phyloP scores from a whole-genome alignment of 164 flowering plant genomes.

The Houttuynia cordata region DNA sequence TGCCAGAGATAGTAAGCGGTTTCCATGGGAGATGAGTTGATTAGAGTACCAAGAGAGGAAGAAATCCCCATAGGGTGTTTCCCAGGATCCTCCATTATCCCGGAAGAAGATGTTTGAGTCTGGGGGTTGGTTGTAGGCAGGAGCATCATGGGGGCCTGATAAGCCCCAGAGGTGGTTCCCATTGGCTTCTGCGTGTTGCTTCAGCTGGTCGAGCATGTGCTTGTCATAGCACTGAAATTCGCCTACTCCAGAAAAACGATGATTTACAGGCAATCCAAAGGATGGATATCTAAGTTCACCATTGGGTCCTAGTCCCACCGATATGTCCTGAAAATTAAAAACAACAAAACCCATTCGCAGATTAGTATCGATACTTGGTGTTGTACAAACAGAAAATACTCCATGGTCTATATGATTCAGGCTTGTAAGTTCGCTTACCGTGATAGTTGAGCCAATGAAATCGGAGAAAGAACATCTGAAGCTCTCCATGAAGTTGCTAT shows the following conservation, averaged over 20 bases:
- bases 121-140: slow-evolving; percentile 46
- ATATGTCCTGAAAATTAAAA: slow-evolving; percentile 44
- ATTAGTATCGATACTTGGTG: not conserved
- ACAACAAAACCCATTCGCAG: not conserved
- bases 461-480: slow-evolving; percentile 54
- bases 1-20: slow-evolving; percentile 59
- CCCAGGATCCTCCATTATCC: slow-evolving; percentile 87
- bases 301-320: slow-evolving; percentile 84
- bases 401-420: not conserved
- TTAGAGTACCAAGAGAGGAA: slow-evolving; percentile 90
- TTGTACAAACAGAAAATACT: not conserved
- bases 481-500: slow-evolving; percentile 52
- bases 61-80: slow-evolving; percentile 71
- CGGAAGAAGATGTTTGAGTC: slow-evolving; percentile 38
- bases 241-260: slow-evolving; percentile 40
- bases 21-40: slow-evolving; percentile 57
- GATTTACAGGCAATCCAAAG: slow-evolving; percentile 9
- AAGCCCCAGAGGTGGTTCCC: slow-evolving; percentile 80
- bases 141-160: slow-evolving; percentile 84
- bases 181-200: slow-evolving; percentile 41
- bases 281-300: slow-evolving; percentile 95
- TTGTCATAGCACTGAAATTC: slow-evolving; percentile 89
- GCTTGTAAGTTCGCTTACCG: slow-evolving; percentile 28
- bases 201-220: slow-evolving; percentile 58
- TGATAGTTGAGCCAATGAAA: slow-evolving; percentile 71